These are phyloP conservation scores for Lobosporangium transversale DNA, from an alignment of 192 early-diverging fungal species.

Conservation along the genomic window DNA sequence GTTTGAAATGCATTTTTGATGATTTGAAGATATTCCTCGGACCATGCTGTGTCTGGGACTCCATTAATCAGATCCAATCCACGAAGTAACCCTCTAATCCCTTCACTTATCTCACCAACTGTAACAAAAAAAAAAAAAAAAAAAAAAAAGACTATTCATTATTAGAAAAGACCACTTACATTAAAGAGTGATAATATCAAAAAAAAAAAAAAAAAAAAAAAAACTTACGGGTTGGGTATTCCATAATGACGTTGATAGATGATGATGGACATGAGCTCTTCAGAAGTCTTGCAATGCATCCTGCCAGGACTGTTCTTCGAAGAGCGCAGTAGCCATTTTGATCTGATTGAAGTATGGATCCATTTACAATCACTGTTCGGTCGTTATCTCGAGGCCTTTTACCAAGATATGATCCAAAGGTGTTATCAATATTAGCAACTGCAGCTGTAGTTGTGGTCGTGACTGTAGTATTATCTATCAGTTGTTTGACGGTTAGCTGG, in stretches of 20 bases:
- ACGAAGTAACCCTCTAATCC: constrained; percentile 10
- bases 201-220: too few species aligned
- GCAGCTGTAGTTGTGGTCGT: background rate
- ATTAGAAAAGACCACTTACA: too few species aligned
- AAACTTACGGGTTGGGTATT: background rate
- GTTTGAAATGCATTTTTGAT: constrained; percentile 4
- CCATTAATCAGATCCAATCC: constrained; percentile 14
- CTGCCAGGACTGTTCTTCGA: constrained; percentile 13
- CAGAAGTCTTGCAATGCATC: constrained; percentile 22
- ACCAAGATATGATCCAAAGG: too few species aligned
- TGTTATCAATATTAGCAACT: background rate
- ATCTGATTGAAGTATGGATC: constrained; percentile 9
- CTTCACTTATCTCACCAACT: background rate
- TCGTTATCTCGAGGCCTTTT: constrained; percentile 6
- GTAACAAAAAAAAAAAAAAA: background rate
- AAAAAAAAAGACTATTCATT: too few species aligned
- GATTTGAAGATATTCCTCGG: background rate
- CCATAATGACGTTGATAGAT: constrained; percentile 9
- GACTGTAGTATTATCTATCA: background rate
- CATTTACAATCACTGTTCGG: constrained; percentile 20
- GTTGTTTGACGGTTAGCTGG: constrained; percentile 1
- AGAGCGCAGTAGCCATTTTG: constrained; percentile 25
- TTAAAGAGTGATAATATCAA: too few species aligned
- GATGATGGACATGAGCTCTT: background rate
- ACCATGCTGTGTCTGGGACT: background rate